A percentile compares a stretch with the other conserved stretches of the same genome.
Conservation (phyloP, 2,329 filamentous ascomycete species). For the Orbilia javanica region DNA sequence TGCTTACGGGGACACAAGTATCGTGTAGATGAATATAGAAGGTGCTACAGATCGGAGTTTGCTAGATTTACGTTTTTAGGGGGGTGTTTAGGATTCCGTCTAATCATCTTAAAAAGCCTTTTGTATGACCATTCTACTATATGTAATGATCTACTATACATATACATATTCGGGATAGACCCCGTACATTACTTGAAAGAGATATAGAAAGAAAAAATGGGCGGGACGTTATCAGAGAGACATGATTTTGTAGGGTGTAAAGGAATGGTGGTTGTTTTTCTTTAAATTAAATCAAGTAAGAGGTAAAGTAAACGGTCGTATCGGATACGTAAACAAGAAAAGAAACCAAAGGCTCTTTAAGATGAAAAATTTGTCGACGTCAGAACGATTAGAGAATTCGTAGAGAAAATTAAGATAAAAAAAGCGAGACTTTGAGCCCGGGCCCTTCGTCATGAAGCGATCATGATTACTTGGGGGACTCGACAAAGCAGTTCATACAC, state of each 20-base stretch:
- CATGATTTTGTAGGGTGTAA: constrained; percentile 5
- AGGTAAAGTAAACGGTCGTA: constrained; percentile 12
- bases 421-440: not conserved
- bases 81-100: not conserved
- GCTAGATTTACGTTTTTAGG: not conserved
- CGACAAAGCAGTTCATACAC: constrained; percentile 10
- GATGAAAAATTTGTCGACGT: constrained; percentile 5
- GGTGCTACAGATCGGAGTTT: too few relatives aligned
- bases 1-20: not conserved
- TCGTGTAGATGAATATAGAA: not conserved
- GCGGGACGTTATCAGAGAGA: not conserved
- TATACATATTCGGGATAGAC: not conserved
- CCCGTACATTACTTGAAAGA: constrained; percentile 13
- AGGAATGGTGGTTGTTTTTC: not conserved
- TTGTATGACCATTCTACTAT: constrained; percentile 6
- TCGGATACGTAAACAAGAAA: constrained; percentile 22
- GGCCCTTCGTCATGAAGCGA: not conserved
- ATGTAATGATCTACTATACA: constrained; percentile 19
- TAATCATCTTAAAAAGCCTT: constrained; percentile 12
- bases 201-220: not conserved
- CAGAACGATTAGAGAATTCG: constrained; percentile 10
- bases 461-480: constrained; percentile 9
- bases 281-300: constrained; percentile 27
- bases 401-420: not conserved
- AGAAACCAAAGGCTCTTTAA: constrained; percentile 2